Evolutionary conservation across 1,284 basidiomycete species (phyloP).

Genomic region (Termitomyces sp.): DNA sequence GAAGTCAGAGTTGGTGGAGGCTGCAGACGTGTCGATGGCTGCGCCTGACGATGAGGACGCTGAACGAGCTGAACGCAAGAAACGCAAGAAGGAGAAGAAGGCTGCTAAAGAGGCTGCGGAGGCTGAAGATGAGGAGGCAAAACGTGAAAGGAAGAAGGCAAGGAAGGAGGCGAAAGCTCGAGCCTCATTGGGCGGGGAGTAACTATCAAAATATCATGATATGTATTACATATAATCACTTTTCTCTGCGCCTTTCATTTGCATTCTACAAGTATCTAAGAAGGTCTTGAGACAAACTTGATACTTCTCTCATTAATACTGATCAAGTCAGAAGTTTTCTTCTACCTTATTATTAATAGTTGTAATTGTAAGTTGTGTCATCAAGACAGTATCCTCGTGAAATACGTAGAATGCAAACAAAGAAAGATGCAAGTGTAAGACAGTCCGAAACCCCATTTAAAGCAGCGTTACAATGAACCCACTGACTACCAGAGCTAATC

Average conservation of each 20-base stretch:
- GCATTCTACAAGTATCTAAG: no score
- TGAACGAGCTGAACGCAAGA: constrained; percentile 46
- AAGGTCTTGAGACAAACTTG: no score
- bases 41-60: constrained; percentile 35
- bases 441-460: constrained; percentile 12
- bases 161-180: constrained; percentile 71
- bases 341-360: not conserved
- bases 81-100: constrained; percentile 53
- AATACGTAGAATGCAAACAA: constrained; percentile 11
- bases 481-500: constrained; percentile 23
- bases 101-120: constrained; percentile 42
- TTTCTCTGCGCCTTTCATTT: not conserved
- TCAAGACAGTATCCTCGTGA: constrained; percentile 28
- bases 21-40: constrained; percentile 35
- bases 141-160: constrained; percentile 53
- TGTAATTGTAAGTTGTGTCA: constrained; percentile 16
- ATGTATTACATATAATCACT: not conserved
- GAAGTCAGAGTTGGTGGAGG: constrained; percentile 57
- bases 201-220: constrained; percentile 2
- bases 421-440: constrained; percentile 1
- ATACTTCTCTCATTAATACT: no score
- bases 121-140: constrained; percentile 55
- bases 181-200: constrained; percentile 41
- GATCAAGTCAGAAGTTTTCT: not conserved
- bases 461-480: constrained; percentile 24